Evolutionary conservation across 768 basidiomycete species (phyloP), one percentile per base, ranked within the genome.

Genomic region (Porphyrellus cyaneotinctus): DNA sequence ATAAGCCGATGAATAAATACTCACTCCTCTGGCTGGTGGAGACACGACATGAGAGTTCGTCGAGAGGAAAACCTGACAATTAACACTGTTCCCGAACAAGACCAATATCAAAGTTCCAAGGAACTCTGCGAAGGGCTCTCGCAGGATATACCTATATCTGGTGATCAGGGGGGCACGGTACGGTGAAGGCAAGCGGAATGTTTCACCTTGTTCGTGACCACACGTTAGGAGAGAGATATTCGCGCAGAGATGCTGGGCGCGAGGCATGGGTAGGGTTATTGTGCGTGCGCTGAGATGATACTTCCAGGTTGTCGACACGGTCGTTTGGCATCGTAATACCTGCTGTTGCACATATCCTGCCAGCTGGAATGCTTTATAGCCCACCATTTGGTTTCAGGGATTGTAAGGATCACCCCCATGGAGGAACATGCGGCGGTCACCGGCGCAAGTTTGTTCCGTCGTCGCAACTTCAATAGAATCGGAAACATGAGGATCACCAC

Each of bases 111-210:
- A 73, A 12, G 75, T 74, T 22, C 83, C 83, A 23, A 83, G 63
- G 58, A 84, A 82, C 66, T 84, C 83, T n/a, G 80, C 82, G 20
- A 74, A 74, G 17, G 80, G 76, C 64, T 85, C 84, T 46, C 78
- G 71, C 22, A 84, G 58, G 39, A 58, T 58, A 43, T 72, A 63
- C 22, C 80, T 77, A 57, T 22, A 18, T 20, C 20, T 12, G 13
- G 8, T 13, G 20, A 22, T 30, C 23, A 51, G 17, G 18, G 13
- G 36, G 23, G 14, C 13, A 12, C 28, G 20, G 10, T 36, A 18
- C 10, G 14, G 10, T 6, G 24, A 26, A 43, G 4, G 30, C 35
- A 24, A 18, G 22, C 15, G 2, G 23, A 56, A 72, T 33, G 18
- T 8, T 28, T 32, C 60, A 82, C 82, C 82, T 74, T 43, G 75